Evolutionary conservation across 352 stramenopile species (phyloP), one percentile per base, ranked within the genome.

Genomic region (Phytophthora capsici): DNA sequence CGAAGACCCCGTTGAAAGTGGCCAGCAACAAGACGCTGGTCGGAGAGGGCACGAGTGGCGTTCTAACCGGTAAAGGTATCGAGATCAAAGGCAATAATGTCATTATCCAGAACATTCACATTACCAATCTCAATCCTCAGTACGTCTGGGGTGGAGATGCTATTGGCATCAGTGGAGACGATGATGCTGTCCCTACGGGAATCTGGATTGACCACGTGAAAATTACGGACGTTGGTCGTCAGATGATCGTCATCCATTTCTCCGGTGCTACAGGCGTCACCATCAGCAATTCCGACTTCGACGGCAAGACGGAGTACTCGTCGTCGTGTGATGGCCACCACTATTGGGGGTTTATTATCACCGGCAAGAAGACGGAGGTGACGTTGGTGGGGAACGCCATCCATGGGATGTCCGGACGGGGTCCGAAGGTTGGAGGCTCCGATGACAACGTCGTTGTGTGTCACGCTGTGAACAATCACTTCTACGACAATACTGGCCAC

Each of bases 161-260:
- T 19, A 64, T 72, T 34, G 32, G 28, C 17, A 50, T 66, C 6
- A 37, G 44, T 26, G 68, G 68, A 12, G 57, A 50, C 20, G 49
- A 46, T 45, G 51, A 30, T 19, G 53, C 32, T 13, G 16, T 63
- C 0, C 57, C 64, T 43, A 49, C 66, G 32, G 69, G 69, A 9
- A 62, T 78, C 28, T 85, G 73, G 76, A 51, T 85, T 25, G 73
- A 85, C 40, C 76, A 85, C 69, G 56, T 84, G 23, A 74, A 77
- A 46, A 41, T 84, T 12, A 66, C 57, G 0, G 38, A 46, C 4
- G 57, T 80, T 14, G 75, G 69, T 13, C 65, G 72, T 23, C 69
- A 82, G 52, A 76, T 82, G 59, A 41, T 84, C n/a, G 61, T 63
- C 0, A 75, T 63, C 19, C 69, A 77, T 40, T 53, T 60, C 25